phyloP scores from a whole-genome alignment of 805 yeast genomes.

The Zygotorulaspora sp. region DNA sequence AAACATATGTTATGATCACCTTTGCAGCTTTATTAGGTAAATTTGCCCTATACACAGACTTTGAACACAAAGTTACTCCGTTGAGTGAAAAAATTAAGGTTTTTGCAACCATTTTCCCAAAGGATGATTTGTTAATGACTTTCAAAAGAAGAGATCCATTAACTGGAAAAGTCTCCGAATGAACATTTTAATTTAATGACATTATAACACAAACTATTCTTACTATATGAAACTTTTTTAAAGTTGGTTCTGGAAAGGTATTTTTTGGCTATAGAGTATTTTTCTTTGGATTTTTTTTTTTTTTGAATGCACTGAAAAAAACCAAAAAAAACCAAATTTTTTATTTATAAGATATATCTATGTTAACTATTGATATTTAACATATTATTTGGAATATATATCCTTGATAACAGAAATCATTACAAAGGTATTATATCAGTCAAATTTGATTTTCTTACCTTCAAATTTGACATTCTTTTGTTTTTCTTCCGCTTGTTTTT shows the following conservation, averaged over 20 bases:
- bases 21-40: constrained; percentile 90
- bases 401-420: not conserved
- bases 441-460: constrained; percentile 84
- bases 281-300: no score
- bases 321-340: not conserved
- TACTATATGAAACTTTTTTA: no score
- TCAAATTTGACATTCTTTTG: constrained; percentile 59
- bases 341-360: no score
- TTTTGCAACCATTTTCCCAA: constrained; percentile 97
- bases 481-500: constrained; percentile 65
- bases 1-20: constrained; percentile 85
- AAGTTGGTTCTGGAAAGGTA: no score
- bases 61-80: constrained; percentile 77
- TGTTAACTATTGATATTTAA: no score
- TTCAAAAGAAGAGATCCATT: constrained; percentile 62
- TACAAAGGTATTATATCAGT: constrained; percentile 28
- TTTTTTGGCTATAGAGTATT: no score
- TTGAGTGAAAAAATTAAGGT: constrained; percentile 89
- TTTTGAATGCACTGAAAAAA: not conserved
- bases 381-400: constrained; percentile 2
- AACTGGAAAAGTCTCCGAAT: constrained; percentile 32
- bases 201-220: no score
- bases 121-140: constrained; percentile 82
- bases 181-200: no score
- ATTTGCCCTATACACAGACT: constrained; percentile 73